phyloP scores from a whole-genome alignment of 805 yeast genomes.

The Ogataea pilisensis region DNA sequence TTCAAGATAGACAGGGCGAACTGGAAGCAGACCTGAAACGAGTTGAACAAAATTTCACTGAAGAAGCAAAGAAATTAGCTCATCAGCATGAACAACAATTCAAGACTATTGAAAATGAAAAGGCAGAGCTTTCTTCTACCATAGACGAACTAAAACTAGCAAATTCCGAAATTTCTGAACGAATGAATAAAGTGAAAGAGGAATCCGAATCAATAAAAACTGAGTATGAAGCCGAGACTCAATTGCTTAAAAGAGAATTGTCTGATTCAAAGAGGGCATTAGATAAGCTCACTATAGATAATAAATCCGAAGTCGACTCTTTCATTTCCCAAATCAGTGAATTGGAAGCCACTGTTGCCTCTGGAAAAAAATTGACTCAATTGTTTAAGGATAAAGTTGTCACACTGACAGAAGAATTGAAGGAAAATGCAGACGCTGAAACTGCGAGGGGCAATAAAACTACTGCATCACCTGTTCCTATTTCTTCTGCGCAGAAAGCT shows the following conservation, averaged over 20 bases:
- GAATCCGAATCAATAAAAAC: neutral
- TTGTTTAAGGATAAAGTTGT: constrained; percentile 26
- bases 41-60: neutral
- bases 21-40: constrained; percentile 4
- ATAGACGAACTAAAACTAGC: neutral
- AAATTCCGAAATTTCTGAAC: neutral
- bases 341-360: constrained; percentile 21
- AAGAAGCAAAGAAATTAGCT: neutral
- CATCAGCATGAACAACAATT: neutral
- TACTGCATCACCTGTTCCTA: neutral
- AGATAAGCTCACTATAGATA: neutral
- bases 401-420: constrained; percentile 17
- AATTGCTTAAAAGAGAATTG: neutral
- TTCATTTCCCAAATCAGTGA: constrained; percentile 8
- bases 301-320: constrained; percentile 2
- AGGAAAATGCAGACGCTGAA: constrained; percentile 3
- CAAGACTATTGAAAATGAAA: neutral
- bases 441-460: neutral
- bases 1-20: constrained; percentile 2
- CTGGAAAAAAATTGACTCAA: constrained; percentile 19
- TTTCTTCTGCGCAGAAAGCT: neutral
- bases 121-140: neutral
- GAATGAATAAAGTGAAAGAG: neutral
- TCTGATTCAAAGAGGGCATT: neutral
- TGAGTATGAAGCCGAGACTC: neutral